Conservation (phyloP, 441 rosid species). For the Syzygium syzygioides region DNA sequence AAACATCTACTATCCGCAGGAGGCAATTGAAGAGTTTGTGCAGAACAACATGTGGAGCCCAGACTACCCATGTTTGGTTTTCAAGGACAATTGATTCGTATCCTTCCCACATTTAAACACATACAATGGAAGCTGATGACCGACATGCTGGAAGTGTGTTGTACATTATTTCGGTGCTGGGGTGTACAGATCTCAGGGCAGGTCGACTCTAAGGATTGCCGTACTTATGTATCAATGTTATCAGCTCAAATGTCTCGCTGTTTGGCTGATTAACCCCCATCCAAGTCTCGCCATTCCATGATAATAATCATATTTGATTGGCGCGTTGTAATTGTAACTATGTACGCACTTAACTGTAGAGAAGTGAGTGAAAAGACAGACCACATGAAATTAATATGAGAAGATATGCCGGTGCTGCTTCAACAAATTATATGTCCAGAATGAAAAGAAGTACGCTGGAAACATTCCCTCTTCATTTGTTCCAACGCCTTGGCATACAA, state of each 20-base stretch:
- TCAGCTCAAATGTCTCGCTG: not conserved
- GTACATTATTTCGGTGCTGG: not conserved
- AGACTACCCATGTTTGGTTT: slow-evolving; percentile 77
- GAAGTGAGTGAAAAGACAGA: not conserved
- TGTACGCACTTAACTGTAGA: not conserved
- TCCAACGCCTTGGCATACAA: not conserved
- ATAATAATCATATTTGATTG: not conserved
- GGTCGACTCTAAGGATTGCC: not conserved
- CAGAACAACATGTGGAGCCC: slow-evolving; percentile 91
- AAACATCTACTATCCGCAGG: slow-evolving; percentile 31
- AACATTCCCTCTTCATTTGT: not conserved
- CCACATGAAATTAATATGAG: not conserved
- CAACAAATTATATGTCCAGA: not conserved
- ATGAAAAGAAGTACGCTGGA: not conserved
- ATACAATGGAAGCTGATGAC: not conserved
- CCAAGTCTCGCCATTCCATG: not conserved
- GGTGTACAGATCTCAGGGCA: not conserved
- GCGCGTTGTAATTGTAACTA: not conserved
- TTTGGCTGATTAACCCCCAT: not conserved
- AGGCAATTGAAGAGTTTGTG: slow-evolving; percentile 59
- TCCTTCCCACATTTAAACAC: not conserved
- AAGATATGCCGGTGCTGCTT: not conserved
- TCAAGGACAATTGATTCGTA: slow-evolving; percentile 32
- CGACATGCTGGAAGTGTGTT: not conserved
- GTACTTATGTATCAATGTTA: not conserved